Base-by-base conservation (phyloP, 2,329 filamentous ascomycete species). In the Venturiaceae sp. region DNA sequence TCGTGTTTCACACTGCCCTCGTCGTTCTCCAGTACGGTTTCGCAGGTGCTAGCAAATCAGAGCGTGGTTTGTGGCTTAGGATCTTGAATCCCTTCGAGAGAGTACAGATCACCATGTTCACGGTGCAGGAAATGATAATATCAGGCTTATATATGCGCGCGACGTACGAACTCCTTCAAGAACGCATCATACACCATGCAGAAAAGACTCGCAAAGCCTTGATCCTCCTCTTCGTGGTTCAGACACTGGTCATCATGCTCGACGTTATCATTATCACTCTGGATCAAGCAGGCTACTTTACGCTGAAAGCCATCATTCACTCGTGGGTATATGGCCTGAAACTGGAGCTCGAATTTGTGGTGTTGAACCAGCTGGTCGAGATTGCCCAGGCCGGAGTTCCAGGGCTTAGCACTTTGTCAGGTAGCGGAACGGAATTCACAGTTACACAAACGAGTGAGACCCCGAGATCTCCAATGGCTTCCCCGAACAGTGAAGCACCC, bases 1-100 rank as follows among this genome's bases (percentile, higher is more conserved):
- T 83, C 37, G 58, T 83, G 26, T 58, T 58, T 14, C 55, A 58
- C n/a, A 32, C 55, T 6, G 44, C 44, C 14, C 55, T 58, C 7
- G 32, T 47, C n/a, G 33, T 58, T 28, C 44, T 58, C 2, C 55
- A 58, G n/a, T 58, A 50, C n/a, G 55, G 55, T 16, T 39, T 58
- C 26, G 55, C 55, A 26, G 26, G 39, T 5, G 30, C 32, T 11
- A 23, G 19, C 23, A 33, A 41, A 46, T 32, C 26, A 5, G 54
- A 56, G 16, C 28, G 55, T 14, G 55, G n/a, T 16, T 39, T 39
- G 2, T 58, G 55, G 55, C 34, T 58, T 5, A 41, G 33, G 37
- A 28, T 52, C 9, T 9, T 58, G 19, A 58, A 58, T 33, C 55
- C 55, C 11, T 50, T 58, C 28, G 55, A 58, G 44, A 47, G 55